Base-by-base conservation (phyloP, 768 basidiomycete species). In the Coprinopsis marcescibilis region DNA sequence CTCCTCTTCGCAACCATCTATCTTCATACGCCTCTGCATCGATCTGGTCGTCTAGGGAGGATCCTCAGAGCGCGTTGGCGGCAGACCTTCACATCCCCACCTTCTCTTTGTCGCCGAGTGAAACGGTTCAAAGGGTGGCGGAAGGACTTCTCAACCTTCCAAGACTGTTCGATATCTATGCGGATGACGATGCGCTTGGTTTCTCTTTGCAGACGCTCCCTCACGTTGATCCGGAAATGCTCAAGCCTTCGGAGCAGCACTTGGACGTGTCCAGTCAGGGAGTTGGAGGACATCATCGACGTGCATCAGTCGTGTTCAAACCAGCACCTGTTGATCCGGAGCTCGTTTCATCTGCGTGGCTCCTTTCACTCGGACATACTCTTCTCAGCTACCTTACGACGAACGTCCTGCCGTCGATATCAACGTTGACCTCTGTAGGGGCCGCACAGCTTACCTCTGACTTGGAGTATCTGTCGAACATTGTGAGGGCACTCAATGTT, bases 81-180 rank as follows among this genome's bases (percentile, higher is more conserved):
- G 42, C 70, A 58, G 80, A 82, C 29, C 69, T 89, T 21, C 74
- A 77, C 26, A 78, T 98, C 4, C 96, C 96, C 2, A 89, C 80
- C 4, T 99, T 99, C 68, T 96, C 93, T 1, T 73, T 97, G 11
- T 89, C 89, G 8, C 94, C 93, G 1, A 95, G 84, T 45, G 89
- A 91, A 45, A 81, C 78, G 3, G 83, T 96, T 51, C 88, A 93
- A 50, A 81, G 83, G 48, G 83, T 97, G 25, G 88, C 89, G 2
- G 96, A 98, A 59, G 92, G 93, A n/a, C 67, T 99, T 26, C 72
- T 97, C 25, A 96, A 95, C 66, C 78, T 99, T 2, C 91, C 95
- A 2, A 69, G 93, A 46, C 69, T 98, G 13, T 96, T 98, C 58
- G 94, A 98, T 63, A 86, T 94, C 14, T 95, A 96, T 58, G 89